Percentiles rank a stretch among this genome's conserved stretches.
phyloP scores from a whole-genome alignment of 371 early-diverging fungal genomes.

The Parasitella parasitica region DNA sequence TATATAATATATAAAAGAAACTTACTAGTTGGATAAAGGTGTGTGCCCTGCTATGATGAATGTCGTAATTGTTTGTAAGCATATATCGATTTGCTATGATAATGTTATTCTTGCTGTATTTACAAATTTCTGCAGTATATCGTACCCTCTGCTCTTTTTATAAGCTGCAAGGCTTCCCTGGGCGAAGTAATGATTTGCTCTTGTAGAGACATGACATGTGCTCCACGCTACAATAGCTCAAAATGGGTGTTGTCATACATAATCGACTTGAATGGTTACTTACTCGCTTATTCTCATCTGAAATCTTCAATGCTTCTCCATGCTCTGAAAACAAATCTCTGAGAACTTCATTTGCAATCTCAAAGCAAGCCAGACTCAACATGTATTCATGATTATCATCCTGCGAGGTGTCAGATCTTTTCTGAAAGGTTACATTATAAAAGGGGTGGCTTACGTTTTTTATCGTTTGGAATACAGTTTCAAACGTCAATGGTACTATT shows the following conservation, averaged over 20 bases:
- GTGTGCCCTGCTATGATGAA: conserved; percentile 85
- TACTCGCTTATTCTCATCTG: conserved; percentile 43
- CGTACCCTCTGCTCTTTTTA: conserved; percentile 77
- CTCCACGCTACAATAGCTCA: conserved; percentile 61
- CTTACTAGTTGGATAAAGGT: conserved; percentile 86
- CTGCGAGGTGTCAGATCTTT: not conserved
- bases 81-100: conserved; percentile 70
- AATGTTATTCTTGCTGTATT: not conserved
- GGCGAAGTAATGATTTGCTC: conserved; percentile 89
- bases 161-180: conserved; percentile 75
- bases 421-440: not conserved
- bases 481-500: conserved; percentile 82
- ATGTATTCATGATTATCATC: conserved; percentile 12
- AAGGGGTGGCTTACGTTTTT: conserved; percentile 42
- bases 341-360: conserved; percentile 93
- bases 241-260: no score
- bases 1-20: not conserved
- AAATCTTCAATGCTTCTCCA: conserved; percentile 64
- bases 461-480: conserved; percentile 78
- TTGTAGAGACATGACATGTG: conserved; percentile 83
- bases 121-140: not conserved
- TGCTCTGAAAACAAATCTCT: conserved; percentile 67
- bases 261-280: not conserved
- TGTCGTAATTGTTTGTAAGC: conserved; percentile 85
- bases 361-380: conserved; percentile 63